Percentiles rank a stretch among this genome's conserved stretches.
Conservation (phyloP, 176 grass and related monocot genomes). For the Musa schizocarpa region DNA sequence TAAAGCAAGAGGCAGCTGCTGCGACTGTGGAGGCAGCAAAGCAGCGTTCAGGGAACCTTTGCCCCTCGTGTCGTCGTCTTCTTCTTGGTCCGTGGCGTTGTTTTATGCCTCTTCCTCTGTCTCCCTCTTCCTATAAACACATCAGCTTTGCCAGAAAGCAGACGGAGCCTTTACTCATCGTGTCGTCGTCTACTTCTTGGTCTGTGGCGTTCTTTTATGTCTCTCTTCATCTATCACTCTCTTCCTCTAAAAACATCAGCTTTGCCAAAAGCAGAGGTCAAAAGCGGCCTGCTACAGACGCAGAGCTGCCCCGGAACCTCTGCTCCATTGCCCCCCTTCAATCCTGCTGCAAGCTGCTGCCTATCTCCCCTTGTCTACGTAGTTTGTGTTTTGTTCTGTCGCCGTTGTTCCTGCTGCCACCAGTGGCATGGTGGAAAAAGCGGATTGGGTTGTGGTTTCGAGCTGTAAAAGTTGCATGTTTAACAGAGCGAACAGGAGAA, state of each 20-base stretch:
- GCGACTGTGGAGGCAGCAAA: slow-evolving; percentile 1
- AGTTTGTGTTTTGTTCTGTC: not conserved
- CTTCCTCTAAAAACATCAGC: not conserved
- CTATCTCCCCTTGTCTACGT: not conserved
- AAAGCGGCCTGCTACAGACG: not conserved
- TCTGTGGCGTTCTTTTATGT: slow-evolving; percentile 12
- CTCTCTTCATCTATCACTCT: not conserved
- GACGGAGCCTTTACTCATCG: not conserved
- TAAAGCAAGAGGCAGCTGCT: slow-evolving; percentile 21
- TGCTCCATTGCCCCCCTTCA: slow-evolving; percentile 12
- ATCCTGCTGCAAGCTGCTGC: slow-evolving; percentile 1
- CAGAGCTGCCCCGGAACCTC: not conserved
- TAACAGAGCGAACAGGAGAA: no score
- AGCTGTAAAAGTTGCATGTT: no score
- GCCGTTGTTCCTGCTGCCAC: not conserved
- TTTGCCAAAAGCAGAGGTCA: slow-evolving; percentile 9
- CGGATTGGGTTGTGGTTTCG: no score
- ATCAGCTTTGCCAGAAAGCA: slow-evolving; percentile 12
- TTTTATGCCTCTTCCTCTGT: not conserved
- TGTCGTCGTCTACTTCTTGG: not conserved
- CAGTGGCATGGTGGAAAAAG: not conserved
- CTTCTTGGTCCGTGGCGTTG: slow-evolving; percentile 1
- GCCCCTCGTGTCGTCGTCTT: not conserved
- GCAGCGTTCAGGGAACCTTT: not conserved
- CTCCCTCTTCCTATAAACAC: not conserved